Conservation (phyloP, 192 early-diverging fungal species). For the Coemansia sp. region DNA sequence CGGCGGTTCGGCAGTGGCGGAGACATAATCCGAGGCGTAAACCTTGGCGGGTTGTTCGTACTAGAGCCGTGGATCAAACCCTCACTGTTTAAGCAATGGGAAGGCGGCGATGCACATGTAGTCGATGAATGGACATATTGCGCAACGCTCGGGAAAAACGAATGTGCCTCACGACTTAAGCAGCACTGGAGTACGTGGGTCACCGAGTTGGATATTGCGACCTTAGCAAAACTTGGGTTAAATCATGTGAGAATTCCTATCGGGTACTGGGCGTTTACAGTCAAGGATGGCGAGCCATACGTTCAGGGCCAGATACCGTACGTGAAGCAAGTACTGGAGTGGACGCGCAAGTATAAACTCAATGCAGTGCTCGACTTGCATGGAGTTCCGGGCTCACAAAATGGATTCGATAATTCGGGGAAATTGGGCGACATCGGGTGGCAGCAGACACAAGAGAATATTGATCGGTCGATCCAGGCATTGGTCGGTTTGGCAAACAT, state of each 20-base stretch:
- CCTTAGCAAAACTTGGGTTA: conserved; percentile 43
- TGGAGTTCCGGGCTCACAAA: conserved; percentile 63
- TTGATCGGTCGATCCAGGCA: conserved; percentile 57
- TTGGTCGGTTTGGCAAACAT: conserved; percentile 53
- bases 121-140: conserved; percentile 63
- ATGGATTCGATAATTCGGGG: conserved; percentile 63
- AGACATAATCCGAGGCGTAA: conserved; percentile 57
- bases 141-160: conserved; percentile 43
- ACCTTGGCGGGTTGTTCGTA: conserved; percentile 61
- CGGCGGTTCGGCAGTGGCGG: conserved; percentile 37
- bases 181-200: conserved; percentile 61
- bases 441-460: conserved; percentile 50
- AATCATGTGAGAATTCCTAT: conserved; percentile 64
- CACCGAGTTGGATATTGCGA: conserved; percentile 55
- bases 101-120: conserved; percentile 31
- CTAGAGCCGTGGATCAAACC: conserved; percentile 64
- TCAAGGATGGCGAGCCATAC: conserved; percentile 56
- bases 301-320: conserved; percentile 50
- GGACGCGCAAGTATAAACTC: conserved; percentile 50
- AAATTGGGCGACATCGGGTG: conserved; percentile 49
- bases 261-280: conserved; percentile 61
- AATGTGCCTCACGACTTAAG: conserved; percentile 26
- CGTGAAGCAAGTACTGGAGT: conserved; percentile 36
- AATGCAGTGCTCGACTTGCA: conserved; percentile 62
- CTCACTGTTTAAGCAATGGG: conserved; percentile 51